phyloP scores from a whole-genome alignment of 139 green algal species.

The Tetraselmis chui region DNA sequence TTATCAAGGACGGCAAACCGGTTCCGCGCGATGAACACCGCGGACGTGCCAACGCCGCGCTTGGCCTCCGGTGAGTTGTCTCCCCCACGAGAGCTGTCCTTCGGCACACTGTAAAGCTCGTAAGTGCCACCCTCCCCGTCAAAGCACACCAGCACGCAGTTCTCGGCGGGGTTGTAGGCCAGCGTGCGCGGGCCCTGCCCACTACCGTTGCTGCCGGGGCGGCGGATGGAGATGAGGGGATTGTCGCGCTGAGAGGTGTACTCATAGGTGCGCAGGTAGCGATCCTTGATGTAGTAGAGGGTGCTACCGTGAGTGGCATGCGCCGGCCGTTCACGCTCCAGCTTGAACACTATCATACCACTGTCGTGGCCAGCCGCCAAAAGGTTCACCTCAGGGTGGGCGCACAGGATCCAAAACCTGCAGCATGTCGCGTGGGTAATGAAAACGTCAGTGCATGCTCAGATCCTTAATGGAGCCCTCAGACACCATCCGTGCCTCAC shows the following conservation, averaged over 20 bases:
- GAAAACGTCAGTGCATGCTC: too few species aligned
- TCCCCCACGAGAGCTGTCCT: slow-evolving; percentile 56
- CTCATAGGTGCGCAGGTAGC: slow-evolving; percentile 92
- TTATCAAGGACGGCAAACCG: slow-evolving; percentile 96
- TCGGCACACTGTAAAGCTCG: slow-evolving; percentile 92
- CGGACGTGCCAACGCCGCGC: slow-evolving; percentile 65
- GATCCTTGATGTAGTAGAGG: slow-evolving; percentile 98
- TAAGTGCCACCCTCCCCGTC: slow-evolving; percentile 90
- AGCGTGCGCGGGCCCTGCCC: slow-evolving; percentile 44
- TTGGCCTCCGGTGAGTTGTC: slow-evolving; percentile 68
- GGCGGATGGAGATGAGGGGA: slow-evolving; percentile 83
- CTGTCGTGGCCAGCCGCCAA: slow-evolving; percentile 96
- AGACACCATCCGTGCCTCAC: not conserved
- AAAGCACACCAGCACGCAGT: slow-evolving; percentile 82
- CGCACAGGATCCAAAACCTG: slow-evolving; percentile 93
- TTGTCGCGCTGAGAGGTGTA: slow-evolving; percentile 79
- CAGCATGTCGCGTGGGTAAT: not conserved
- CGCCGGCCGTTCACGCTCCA: slow-evolving; percentile 94
- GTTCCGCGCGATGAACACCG: slow-evolving; percentile 98
- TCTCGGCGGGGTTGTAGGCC: slow-evolving; percentile 97
- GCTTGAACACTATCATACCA: slow-evolving; percentile 99
- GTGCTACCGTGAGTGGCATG: slow-evolving; percentile 69
- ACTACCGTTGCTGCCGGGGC: slow-evolving; percentile 30
- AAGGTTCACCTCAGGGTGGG: slow-evolving; percentile 97
- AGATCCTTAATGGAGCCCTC: too few species aligned